phyloP scores from a whole-genome alignment of 805 yeast species.

The Candida mattraensis region DNA sequence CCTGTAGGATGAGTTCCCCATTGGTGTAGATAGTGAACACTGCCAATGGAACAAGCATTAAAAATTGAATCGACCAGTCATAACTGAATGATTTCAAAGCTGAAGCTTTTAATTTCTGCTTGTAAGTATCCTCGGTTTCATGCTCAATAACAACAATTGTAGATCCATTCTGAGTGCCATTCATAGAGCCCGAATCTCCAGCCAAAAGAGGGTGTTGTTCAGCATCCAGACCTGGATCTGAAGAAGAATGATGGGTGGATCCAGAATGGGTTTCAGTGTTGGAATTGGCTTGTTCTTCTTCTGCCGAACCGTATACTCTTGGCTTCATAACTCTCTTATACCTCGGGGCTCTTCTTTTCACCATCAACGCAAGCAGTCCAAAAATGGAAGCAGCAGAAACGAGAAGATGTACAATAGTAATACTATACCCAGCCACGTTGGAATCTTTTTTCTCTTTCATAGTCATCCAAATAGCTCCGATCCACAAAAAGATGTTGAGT shows the following conservation, averaged over 20 bases:
- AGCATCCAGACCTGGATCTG: conserved; percentile 19
- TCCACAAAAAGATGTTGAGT: conserved; percentile 58
- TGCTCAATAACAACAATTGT: conserved; percentile 27
- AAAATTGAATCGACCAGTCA: conserved; percentile 80
- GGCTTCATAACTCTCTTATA: conserved; percentile 21
- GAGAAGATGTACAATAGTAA: conserved; percentile 46
- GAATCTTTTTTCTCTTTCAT: conserved; percentile 45
- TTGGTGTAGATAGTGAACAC: conserved; percentile 53
- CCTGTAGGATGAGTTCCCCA: conserved; percentile 60
- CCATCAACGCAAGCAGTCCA: conserved; percentile 52
- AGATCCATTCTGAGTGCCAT: conserved; percentile 11
- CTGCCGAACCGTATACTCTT: conserved; percentile 23
- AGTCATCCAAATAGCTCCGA: conserved; percentile 49
- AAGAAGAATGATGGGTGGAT: conserved; percentile 17
- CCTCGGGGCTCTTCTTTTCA: conserved; percentile 28
- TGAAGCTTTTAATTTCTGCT: conserved; percentile 27
- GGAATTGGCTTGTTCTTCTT: conserved; percentile 14
- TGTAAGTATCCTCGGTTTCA: conserved; percentile 27
- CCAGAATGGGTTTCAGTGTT: conserved; percentile 10
- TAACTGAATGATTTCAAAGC: conserved; percentile 53
- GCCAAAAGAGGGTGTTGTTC: conserved; percentile 24
- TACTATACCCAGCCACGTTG: conserved; percentile 53
- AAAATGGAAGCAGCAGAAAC: conserved; percentile 47
- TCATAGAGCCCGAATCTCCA: conserved; percentile 10
- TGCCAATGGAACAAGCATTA: conserved; percentile 65